These are phyloP conservation scores for Spinacia oleracea DNA, from an alignment of 179 eudicot species.

Conservation along the genomic window DNA sequence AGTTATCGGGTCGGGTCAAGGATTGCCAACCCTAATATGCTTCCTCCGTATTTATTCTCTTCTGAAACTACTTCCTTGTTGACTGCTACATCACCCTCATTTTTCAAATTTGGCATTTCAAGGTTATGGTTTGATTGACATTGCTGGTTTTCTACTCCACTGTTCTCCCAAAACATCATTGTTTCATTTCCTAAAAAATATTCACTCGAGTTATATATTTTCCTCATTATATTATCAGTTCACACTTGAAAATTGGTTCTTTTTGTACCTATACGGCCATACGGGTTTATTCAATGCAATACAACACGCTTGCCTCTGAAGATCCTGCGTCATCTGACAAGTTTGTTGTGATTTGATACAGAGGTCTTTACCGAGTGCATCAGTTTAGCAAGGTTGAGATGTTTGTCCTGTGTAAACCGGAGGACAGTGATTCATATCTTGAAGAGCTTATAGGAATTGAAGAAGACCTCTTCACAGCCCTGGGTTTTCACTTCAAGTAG, in stretches of 20 bases:
- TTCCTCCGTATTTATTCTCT: neutral
- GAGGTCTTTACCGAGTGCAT: constrained; percentile 85
- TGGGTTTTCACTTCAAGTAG: constrained; percentile 88
- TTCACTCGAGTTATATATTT: neutral
- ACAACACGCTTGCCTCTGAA: no score
- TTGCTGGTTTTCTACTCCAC: neutral
- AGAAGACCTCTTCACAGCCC: constrained; percentile 71
- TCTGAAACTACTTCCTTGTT: neutral
- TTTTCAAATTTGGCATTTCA: neutral
- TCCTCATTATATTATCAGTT: neutral
- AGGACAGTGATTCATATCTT: constrained; percentile 68
- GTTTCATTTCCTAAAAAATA: neutral
- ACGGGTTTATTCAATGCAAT: neutral
- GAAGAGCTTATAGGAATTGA: constrained; percentile 84
- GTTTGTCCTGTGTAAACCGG: constrained; percentile 75
- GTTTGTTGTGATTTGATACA: constrained; percentile 29
- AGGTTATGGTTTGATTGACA: neutral
- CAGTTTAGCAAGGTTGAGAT: constrained; percentile 90
- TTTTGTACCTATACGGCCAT: neutral
- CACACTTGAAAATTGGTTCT: neutral
- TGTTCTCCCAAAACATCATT: neutral
- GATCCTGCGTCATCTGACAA: constrained; percentile 12
- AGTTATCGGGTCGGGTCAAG: no score
- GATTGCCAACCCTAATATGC: no score
- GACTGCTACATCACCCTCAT: neutral